These are phyloP conservation scores for Brettanomyces sp. DNA, from an alignment of 805 yeast genomes.

Conservation along the genomic window DNA sequence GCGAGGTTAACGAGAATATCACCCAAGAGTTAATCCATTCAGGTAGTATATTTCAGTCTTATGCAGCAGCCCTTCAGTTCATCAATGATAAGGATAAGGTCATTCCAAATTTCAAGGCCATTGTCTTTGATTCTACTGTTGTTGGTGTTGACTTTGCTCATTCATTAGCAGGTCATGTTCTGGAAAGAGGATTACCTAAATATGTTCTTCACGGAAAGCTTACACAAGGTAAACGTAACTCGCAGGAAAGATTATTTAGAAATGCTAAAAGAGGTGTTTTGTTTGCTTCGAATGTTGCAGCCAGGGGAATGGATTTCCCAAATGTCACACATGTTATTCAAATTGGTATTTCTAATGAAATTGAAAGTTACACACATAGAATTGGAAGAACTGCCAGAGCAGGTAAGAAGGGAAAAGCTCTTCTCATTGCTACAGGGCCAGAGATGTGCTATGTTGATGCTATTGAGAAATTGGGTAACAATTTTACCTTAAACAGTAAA, in stretches of 20 bases:
- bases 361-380: slow-evolving; percentile 82
- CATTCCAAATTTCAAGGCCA: slow-evolving; percentile 53
- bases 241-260: slow-evolving; percentile 23
- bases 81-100: slow-evolving; percentile 28
- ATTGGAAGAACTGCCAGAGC: slow-evolving; percentile 96
- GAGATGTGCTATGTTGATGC: slow-evolving; percentile 49
- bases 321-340: slow-evolving; percentile 80
- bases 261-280: slow-evolving; percentile 43
- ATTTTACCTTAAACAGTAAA: slow-evolving; percentile 32
- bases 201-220: slow-evolving; percentile 55
- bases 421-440: slow-evolving; percentile 43
- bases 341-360: slow-evolving; percentile 63
- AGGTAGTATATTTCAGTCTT: slow-evolving; percentile 44
- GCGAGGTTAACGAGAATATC: slow-evolving; percentile 62
- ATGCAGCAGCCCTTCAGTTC: slow-evolving; percentile 46
- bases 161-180: slow-evolving; percentile 25
- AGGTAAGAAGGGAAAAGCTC: slow-evolving; percentile 68
- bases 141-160: slow-evolving; percentile 53
- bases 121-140: slow-evolving; percentile 76
- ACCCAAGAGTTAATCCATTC: slow-evolving; percentile 57
- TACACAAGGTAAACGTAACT: slow-evolving; percentile 52
- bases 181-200: slow-evolving; percentile 8
- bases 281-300: slow-evolving; percentile 87
- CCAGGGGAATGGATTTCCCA: slow-evolving; percentile 95
- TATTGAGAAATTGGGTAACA: slow-evolving; percentile 46